Evolutionary conservation across 306 rosid genomes (phyloP), one percentile per base, ranked within the genome.

Genomic region (Oxytropis ochrocephala): DNA sequence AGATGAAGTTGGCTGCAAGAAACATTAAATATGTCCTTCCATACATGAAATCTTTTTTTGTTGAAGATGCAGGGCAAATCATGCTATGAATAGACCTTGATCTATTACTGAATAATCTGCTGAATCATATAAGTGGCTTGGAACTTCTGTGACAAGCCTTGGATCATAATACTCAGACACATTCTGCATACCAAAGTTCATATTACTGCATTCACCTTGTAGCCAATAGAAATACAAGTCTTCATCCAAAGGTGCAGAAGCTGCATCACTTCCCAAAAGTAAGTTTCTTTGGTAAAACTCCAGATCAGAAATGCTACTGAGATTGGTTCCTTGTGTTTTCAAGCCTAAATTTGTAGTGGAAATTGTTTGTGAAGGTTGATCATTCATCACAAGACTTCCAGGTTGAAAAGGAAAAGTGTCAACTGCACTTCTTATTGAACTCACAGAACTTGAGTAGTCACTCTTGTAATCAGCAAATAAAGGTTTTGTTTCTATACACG

Each of bases 61-160:
- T 49, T 66, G 76, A 67, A 67, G 80, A 67, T 48, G 76, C 39
- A 38, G 67, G 9, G 81, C 80, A 44, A 71, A 67, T 88, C 84
- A 84, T 70, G 82, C 82, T 63, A 88, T 87, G 75, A 85, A 91
- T 53, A 89, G 89, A 69, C 97, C 84, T 76, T 91, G 88, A 83
- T 89, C 97, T 62, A 86, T 54, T 18, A 85, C 66, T 16, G 86
- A 58, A 73, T 81, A 87, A 57, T 95, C 97, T 18, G 88, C 73
- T 52, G 86, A 77, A 69, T 94, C 98, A 74, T 81, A 80, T 21
- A 82, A 60, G 76, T 88, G 83, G 17, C 30, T 11, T 7, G 96
- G 88, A 83, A 76, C 75, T 56, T 88, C 98, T 1, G 85, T 30
- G 56, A 65, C 30, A 65, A 83, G 71, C 53, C 87, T 83, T 38